Percentiles rank a stretch among this genome's conserved stretches.
Conservation (phyloP, 176 grass and related monocot genomes). For the Cenchrus americanus region DNA sequence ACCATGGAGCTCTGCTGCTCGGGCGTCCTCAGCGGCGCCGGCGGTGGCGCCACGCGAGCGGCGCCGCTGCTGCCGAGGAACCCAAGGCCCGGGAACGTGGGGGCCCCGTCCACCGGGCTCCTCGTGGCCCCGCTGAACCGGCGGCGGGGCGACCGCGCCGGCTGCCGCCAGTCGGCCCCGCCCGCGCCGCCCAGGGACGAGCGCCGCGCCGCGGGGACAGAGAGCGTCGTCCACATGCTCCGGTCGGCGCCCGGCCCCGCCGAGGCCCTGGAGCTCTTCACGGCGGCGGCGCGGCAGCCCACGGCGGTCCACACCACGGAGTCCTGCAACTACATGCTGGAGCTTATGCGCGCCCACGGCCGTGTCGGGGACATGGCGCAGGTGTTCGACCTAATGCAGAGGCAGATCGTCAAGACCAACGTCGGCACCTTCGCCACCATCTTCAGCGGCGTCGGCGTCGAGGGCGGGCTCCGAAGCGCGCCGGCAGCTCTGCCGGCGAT, state of each 20-base stretch:
- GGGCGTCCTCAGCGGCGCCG: conserved; percentile 36
- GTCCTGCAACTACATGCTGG: conserved; percentile 96
- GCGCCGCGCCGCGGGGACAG: conserved; percentile 22
- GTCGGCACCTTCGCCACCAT: conserved; percentile 65
- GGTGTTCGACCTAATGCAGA: conserved; percentile 98
- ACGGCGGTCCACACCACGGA: conserved; percentile 69
- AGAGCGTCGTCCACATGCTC: conserved; percentile 61
- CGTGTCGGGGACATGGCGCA: conserved; percentile 68
- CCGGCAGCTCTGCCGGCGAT: conserved; percentile 63
- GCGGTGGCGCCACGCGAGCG: conserved; percentile 10
- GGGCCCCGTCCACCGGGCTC: conserved; percentile 36
- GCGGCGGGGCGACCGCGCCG: conserved; percentile 7
- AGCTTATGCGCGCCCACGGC: conserved; percentile 67
- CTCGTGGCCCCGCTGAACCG: conserved; percentile 11
- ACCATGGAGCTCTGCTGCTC: conserved; percentile 64
- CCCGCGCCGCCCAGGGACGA: conserved; percentile 10
- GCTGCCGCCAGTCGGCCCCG: conserved; percentile 22
- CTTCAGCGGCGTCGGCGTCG: conserved; percentile 63
- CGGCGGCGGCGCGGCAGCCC: conserved; percentile 53
- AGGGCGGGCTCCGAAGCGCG: conserved; percentile 67
- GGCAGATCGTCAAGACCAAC: conserved; percentile 70
- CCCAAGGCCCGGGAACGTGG: conserved; percentile 28
- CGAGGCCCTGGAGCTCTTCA: conserved; percentile 67
- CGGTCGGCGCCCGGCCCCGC: conserved; percentile 51
- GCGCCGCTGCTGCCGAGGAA: conserved; percentile 26